Conservation (phyloP, 2,329 filamentous ascomycete species). For the Zymoseptoria crescenta region DNA sequence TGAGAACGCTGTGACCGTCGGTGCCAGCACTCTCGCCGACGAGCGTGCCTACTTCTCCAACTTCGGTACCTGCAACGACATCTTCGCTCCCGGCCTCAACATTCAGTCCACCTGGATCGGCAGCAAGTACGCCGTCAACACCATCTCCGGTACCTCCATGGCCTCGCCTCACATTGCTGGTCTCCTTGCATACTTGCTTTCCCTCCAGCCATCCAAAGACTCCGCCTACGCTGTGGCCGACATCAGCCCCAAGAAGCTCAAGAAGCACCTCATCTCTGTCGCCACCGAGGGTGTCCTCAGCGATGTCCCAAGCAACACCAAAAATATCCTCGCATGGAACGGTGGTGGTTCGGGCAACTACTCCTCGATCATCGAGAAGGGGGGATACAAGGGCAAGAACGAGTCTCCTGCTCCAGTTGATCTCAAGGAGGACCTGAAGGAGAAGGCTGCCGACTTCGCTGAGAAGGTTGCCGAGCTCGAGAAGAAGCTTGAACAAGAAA, state of each 20-base stretch:
- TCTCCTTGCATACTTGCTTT: constrained; percentile 95
- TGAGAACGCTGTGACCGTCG: constrained; percentile 86
- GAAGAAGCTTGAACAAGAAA: constrained; percentile 32
- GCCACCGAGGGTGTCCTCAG: constrained; percentile 69
- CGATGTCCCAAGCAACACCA: constrained; percentile 77
- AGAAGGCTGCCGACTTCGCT: constrained; percentile 36
- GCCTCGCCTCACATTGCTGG: constrained; percentile 94
- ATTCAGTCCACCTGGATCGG: constrained; percentile 85
- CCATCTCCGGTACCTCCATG: constrained; percentile 99
- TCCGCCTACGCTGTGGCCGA: constrained; percentile 85
- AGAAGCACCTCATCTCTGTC: constrained; percentile 76
- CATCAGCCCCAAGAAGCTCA: constrained; percentile 90
- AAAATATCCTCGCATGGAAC: constrained; percentile 98
- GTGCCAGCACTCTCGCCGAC: constrained; percentile 85
- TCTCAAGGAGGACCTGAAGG: constrained; percentile 16
- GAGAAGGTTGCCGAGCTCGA: constrained; percentile 34
- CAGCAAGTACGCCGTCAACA: constrained; percentile 92
- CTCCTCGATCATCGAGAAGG: constrained; percentile 38
- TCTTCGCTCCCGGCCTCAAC: constrained; percentile 78
- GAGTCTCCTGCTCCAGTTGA: constrained; percentile 17
- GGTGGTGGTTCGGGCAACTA: constrained; percentile 92
- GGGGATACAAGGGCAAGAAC: constrained; percentile 29
- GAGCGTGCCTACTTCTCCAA: constrained; percentile 99
- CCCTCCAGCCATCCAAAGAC: constrained; percentile 81
- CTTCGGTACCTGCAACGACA: constrained; percentile 98